Evolutionary conservation across 306 rosid genomes (phyloP).

Genomic region (Arachis stenosperma): DNA sequence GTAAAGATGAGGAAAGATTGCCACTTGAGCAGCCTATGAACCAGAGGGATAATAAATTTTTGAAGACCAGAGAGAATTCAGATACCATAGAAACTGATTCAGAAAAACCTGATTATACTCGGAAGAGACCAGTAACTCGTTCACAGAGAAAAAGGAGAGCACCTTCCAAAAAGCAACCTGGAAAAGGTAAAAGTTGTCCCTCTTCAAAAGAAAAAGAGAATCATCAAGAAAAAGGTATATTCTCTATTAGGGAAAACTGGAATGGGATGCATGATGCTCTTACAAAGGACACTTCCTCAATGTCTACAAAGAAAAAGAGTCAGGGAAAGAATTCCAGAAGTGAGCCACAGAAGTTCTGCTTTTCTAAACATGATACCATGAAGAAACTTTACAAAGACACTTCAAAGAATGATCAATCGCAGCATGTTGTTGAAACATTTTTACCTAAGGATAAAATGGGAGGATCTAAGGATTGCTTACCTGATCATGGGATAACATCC

Average conservation of each 20-base stretch:
- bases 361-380: constrained; percentile 43
- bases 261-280: constrained; percentile 40
- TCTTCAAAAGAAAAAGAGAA: constrained; percentile 46
- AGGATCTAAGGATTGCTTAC: constrained; percentile 38
- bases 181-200: constrained; percentile 46
- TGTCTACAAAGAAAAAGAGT: constrained; percentile 46
- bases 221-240: constrained; percentile 49
- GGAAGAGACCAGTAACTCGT: constrained; percentile 72
- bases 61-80: constrained; percentile 61
- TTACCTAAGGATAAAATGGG: constrained; percentile 44
- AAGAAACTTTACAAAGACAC: constrained; percentile 47
- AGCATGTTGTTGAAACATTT: constrained; percentile 42
- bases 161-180: constrained; percentile 44
- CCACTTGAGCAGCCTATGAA: constrained; percentile 48
- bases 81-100: constrained; percentile 92
- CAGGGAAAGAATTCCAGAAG: constrained; percentile 43
- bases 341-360: constrained; percentile 47
- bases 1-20: constrained; percentile 42
- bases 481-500: constrained; percentile 48
- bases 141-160: constrained; percentile 60
- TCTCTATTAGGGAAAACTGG: constrained; percentile 51
- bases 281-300: constrained; percentile 51
- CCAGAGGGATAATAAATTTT: constrained; percentile 46
- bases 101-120: constrained; percentile 56
- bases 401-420: constrained; percentile 45